A percentile compares a stretch with the other conserved stretches of the same genome.
These are phyloP conservation scores for Dipteronia sinensis DNA, from an alignment of 345 rosid genomes.

Conservation along the genomic window DNA sequence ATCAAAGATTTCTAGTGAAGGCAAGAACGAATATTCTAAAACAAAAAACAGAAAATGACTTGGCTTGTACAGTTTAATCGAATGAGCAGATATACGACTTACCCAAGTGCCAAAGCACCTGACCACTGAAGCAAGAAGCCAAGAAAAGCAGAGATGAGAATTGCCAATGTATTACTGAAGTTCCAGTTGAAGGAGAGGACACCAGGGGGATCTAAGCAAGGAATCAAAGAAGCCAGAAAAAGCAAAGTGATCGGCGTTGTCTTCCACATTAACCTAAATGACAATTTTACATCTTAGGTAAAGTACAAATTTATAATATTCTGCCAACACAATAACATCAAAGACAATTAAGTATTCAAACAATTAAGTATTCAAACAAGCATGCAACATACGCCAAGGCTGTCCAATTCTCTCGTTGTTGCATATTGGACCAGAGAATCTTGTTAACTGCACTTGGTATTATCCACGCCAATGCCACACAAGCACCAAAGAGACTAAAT, in stretches of 20 bases:
- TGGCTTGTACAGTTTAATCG: slow-evolving; percentile 1
- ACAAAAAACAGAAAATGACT: not conserved
- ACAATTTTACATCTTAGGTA: slow-evolving; percentile 12
- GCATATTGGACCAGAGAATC: slow-evolving; percentile 91
- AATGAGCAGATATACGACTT: slow-evolving; percentile 26
- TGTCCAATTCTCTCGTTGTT: slow-evolving; percentile 91
- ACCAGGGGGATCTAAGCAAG: slow-evolving; percentile 91
- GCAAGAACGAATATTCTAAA: not conserved
- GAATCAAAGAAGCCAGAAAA: slow-evolving; percentile 80
- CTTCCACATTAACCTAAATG: slow-evolving; percentile 93
- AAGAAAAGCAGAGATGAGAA: slow-evolving; percentile 74
- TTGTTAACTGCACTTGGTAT: slow-evolving; percentile 91
- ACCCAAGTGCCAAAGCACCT: slow-evolving; percentile 97
- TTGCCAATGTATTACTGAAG: slow-evolving; percentile 53
- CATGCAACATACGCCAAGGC: slow-evolving; percentile 77
- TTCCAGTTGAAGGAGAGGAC: slow-evolving; percentile 76
- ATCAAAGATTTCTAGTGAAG: not conserved
- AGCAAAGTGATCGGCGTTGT: slow-evolving; percentile 89
- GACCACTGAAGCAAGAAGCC: slow-evolving; percentile 99
- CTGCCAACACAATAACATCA: not conserved
- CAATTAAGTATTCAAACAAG: slow-evolving; percentile 5
- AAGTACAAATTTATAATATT: slow-evolving; percentile 5
- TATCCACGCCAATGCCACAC: slow-evolving; percentile 92
- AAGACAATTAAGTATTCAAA: not conserved
- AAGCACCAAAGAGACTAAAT: slow-evolving; percentile 86